Conservation (phyloP, 2,329 filamentous ascomycete genomes). For the Zymoseptoria ardabiliae region DNA sequence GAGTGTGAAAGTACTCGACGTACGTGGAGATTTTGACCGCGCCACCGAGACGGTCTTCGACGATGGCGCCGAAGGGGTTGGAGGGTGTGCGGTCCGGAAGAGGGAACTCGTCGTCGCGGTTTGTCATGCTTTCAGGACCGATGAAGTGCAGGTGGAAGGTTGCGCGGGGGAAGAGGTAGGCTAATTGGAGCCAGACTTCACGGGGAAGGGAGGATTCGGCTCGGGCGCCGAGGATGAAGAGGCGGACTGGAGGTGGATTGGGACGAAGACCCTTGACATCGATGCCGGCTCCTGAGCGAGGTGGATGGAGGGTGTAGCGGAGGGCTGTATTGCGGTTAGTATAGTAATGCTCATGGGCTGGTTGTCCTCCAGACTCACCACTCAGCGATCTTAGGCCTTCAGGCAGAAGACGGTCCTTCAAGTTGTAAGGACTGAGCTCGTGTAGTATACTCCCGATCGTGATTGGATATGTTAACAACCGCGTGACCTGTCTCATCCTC, state of each 20-base stretch:
- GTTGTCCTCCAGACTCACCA: slow-evolving; percentile 49
- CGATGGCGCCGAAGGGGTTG: slow-evolving; percentile 89
- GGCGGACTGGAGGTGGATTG: slow-evolving; percentile 76
- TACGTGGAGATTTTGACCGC: slow-evolving; percentile 96
- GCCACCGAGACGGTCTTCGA: slow-evolving; percentile 82
- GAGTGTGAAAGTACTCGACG: slow-evolving; percentile 95
- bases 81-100: slow-evolving; percentile 73
- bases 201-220: slow-evolving; percentile 96
- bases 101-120: slow-evolving; percentile 87
- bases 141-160: slow-evolving; percentile 89
- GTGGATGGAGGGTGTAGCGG: slow-evolving; percentile 88
- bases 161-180: slow-evolving; percentile 91
- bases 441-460: slow-evolving; percentile 88
- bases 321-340: slow-evolving; percentile 53
- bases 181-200: slow-evolving; percentile 86
- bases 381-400: slow-evolving; percentile 93
- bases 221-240: slow-evolving; percentile 89
- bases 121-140: slow-evolving; percentile 90
- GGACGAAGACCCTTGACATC: slow-evolving; percentile 73
- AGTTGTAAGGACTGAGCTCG: slow-evolving; percentile 85
- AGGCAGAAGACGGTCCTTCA: slow-evolving; percentile 70
- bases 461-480: slow-evolving; percentile 85
- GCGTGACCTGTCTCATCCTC: slow-evolving; percentile 84
- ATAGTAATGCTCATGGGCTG: slow-evolving; percentile 5
- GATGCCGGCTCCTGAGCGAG: slow-evolving; percentile 64